These are phyloP conservation scores for Heterobasidion irregulare DNA, from an alignment of 1,284 basidiomycete genomes.

Conservation along the genomic window DNA sequence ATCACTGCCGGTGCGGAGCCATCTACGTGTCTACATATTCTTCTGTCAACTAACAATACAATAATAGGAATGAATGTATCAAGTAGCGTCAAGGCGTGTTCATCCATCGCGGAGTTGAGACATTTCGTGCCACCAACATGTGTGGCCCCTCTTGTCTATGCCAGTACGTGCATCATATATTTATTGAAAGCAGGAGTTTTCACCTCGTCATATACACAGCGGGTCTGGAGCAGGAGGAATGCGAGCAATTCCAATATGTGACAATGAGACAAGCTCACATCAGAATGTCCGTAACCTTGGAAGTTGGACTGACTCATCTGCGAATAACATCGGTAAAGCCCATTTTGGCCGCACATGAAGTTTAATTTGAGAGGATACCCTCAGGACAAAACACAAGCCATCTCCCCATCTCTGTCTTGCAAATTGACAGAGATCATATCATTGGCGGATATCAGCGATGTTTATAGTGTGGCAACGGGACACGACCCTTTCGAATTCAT, in stretches of 20 bases:
- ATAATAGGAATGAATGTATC: constrained; percentile 45
- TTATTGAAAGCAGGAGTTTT: neutral
- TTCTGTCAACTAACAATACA: neutral
- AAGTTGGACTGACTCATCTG: constrained; percentile 56
- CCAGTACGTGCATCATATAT: constrained; percentile 33
- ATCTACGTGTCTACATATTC: neutral
- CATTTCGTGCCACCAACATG: constrained; percentile 42
- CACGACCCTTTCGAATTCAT: constrained; percentile 76
- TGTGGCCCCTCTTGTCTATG: constrained; percentile 40
- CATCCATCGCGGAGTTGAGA: constrained; percentile 49
- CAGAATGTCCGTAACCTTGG: constrained; percentile 54
- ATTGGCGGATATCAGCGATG: constrained; percentile 75
- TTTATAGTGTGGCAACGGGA: constrained; percentile 72
- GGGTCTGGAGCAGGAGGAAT: constrained; percentile 47
- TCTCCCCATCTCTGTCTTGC: constrained; percentile 56
- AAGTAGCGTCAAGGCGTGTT: constrained; percentile 46
- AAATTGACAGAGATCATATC: constrained; percentile 76
- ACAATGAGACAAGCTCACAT: constrained; percentile 55
- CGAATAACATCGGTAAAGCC: constrained; percentile 54
- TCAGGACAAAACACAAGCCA: constrained; percentile 57
- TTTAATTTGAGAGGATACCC: neutral
- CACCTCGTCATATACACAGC: constrained; percentile 25
- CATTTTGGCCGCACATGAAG: neutral
- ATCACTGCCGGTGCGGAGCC: constrained; percentile 56
- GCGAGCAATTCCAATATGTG: constrained; percentile 46